phyloP scores from a whole-genome alignment of 2,329 filamentous ascomycete genomes.

The Fusarium papillatum region DNA sequence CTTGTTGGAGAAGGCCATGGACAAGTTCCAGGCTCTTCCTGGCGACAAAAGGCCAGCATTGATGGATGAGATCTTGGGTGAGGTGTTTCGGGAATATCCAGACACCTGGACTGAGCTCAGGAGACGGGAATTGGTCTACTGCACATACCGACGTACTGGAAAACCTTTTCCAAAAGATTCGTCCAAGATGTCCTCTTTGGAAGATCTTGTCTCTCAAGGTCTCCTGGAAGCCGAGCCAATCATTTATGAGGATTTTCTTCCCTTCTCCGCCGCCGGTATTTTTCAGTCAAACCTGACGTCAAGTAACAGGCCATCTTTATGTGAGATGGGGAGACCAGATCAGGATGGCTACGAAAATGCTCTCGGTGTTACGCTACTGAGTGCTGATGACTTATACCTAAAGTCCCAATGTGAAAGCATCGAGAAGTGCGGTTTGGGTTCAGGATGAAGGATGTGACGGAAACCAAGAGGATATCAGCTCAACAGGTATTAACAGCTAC shows the following conservation, averaged over 20 bases:
- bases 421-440: constrained; percentile 4
- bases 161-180: background rate
- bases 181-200: constrained; percentile 26
- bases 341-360: constrained; percentile 9
- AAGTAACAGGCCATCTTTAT: background rate
- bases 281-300: constrained; percentile 58
- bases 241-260: constrained; percentile 68
- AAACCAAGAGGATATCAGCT: background rate
- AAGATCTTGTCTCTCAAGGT: constrained; percentile 48
- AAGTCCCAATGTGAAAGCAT: constrained; percentile 10
- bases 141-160: constrained; percentile 45
- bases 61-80: constrained; percentile 39
- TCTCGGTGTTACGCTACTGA: constrained; percentile 1
- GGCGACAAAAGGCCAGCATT: background rate
- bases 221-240: constrained; percentile 56
- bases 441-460: background rate
- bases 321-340: background rate
- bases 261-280: constrained; percentile 65
- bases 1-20: constrained; percentile 51
- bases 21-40: background rate
- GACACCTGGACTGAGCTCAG: constrained; percentile 56
- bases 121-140: constrained; percentile 54
- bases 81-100: constrained; percentile 54
- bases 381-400: constrained; percentile 15
- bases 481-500: background rate